Conservation (phyloP, 2,329 filamentous ascomycete genomes). For the Pseudogymnoascus sp. region DNA sequence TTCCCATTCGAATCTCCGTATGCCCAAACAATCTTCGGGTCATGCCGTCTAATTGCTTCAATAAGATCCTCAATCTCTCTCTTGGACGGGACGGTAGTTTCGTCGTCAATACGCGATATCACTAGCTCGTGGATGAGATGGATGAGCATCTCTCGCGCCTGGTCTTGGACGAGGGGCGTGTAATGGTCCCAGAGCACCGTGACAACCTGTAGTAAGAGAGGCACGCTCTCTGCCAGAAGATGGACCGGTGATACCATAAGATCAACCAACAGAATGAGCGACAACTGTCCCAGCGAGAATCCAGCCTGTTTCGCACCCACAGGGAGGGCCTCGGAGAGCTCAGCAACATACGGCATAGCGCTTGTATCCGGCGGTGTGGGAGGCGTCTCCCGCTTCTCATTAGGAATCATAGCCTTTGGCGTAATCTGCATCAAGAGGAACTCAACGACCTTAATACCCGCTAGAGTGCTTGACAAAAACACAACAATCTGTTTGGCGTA, state of each 20-base stretch:
- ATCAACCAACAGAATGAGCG: constrained; percentile 88
- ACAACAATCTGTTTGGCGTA: constrained; percentile 98
- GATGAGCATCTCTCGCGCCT: constrained; percentile 94
- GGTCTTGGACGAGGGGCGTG: constrained; percentile 86
- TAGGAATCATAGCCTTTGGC: constrained; percentile 93
- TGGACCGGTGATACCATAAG: constrained; percentile 89
- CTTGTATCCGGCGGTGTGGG: constrained; percentile 64
- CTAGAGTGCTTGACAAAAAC: constrained; percentile 77
- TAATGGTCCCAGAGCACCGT: constrained; percentile 97
- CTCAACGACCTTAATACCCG: constrained; percentile 86
- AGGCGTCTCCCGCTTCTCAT: constrained; percentile 65
- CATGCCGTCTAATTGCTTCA: constrained; percentile 76
- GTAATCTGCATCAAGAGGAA: constrained; percentile 86
- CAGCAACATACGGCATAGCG: constrained; percentile 80
- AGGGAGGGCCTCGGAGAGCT: constrained; percentile 69
- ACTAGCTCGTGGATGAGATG: constrained; percentile 95
- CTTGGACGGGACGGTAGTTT: constrained; percentile 52
- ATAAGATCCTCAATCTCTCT: constrained; percentile 78
- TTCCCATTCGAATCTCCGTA: constrained; percentile 88
- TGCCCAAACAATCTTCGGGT: constrained; percentile 78
- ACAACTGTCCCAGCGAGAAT: constrained; percentile 86
- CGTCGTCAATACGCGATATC: constrained; percentile 61
- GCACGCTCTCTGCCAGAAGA: constrained; percentile 68
- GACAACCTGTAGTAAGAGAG: constrained; percentile 80
- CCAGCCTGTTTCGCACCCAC: constrained; percentile 86